Evolutionary conservation across 2,329 filamentous ascomycete genomes (phyloP), one percentile per base, ranked within the genome.

Genomic region (Arthrobotrys musiformis): DNA sequence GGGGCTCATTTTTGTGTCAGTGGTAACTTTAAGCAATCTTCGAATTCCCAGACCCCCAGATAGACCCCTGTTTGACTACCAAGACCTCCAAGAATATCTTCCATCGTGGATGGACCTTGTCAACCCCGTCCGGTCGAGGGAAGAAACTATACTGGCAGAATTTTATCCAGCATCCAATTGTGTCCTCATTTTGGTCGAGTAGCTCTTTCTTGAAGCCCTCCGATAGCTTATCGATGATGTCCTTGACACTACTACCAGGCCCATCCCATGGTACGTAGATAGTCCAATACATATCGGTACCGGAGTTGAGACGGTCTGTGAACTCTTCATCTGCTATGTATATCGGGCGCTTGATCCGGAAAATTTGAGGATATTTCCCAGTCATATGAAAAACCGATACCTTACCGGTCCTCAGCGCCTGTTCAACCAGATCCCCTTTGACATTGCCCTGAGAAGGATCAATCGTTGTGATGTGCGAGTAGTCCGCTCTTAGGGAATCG

Each of bases 11-110:
- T 56, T 17, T n/a, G 19, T 56, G 17, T 2, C 40, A 35, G 50
- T n/a, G 2, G 24, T 48, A 46, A 4, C n/a, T n/a, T n/a, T n/a
- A 46, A 4, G 11, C 9, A 2, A 28, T 28, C 11, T 28, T n/a
- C 46, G 2, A 22, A 19, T 3, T 35, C 8, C 11, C 44, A 48
- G 24, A 30, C n/a, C 22, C n/a, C 26, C 11, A 52, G 8, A n/a
- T 26, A 13, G 24, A 30, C 15, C 4, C 19, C 8, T 35, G n/a
- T 33, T 35, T 35, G n/a, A 56, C 30, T 13, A 56, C 28, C 17
- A 56, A 7, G n/a, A 56, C 26, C 13, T 56, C 50, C 17, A 56
- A 56, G 30, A 56, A 56, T 19, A 56, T 35, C 17, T 56, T 56
- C 50, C 50, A 56, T 17, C 50, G 28, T 6, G 50, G 50, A 56